phyloP scores from a whole-genome alignment of 2,329 filamentous ascomycete species.

The Akanthomyces lecanii region DNA sequence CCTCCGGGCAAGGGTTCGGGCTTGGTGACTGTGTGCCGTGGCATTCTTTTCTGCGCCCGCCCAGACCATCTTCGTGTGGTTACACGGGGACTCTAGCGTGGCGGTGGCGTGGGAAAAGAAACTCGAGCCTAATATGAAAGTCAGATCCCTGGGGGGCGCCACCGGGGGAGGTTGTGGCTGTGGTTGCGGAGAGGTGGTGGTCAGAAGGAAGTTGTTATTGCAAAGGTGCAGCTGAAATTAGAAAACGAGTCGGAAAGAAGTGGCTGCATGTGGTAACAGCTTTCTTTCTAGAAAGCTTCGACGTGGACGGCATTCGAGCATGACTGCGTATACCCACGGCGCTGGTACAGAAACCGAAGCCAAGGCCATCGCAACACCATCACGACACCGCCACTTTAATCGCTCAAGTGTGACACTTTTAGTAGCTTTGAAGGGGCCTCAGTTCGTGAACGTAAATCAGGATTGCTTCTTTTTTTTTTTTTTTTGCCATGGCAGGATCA shows the following conservation, averaged over 20 bases:
- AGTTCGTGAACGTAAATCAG: background rate
- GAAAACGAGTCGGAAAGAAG: too few species aligned
- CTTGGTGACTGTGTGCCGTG: background rate
- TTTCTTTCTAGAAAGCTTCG: background rate
- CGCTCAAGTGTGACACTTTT: background rate
- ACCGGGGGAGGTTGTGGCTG: background rate
- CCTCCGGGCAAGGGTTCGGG: background rate
- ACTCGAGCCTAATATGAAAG: background rate
- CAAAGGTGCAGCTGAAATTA: background rate
- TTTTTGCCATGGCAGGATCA: background rate
- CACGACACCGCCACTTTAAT: constrained; percentile 11
- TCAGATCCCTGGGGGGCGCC: constrained; percentile 10
- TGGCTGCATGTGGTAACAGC: background rate
- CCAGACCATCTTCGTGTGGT: background rate
- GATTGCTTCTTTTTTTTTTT: background rate
- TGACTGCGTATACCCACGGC: background rate
- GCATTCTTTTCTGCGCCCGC: background rate
- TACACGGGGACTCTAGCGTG: background rate
- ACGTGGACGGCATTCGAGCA: background rate
- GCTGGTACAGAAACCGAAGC: background rate
- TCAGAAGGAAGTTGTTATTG: too few species aligned
- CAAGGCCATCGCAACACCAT: background rate
- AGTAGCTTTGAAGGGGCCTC: background rate
- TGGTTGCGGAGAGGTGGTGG: background rate
- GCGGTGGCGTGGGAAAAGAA: background rate